Evolutionary conservation across 805 yeast genomes (phyloP).

Genomic region (Candida maris): DNA sequence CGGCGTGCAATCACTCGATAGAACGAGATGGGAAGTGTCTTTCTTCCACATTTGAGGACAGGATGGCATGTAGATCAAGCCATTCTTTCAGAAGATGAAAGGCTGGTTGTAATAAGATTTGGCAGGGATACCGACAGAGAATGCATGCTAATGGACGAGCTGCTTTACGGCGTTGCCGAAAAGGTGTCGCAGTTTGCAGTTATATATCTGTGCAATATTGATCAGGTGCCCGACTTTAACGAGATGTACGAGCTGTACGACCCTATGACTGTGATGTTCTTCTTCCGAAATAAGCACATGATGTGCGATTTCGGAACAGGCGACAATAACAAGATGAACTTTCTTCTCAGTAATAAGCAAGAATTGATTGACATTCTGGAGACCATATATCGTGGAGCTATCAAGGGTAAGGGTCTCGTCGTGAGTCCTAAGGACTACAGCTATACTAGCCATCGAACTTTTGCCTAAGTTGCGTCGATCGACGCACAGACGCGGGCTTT

Average conservation of each 20-base stretch:
- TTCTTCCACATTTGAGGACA: conserved; percentile 72
- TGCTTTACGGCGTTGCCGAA: conserved; percentile 74
- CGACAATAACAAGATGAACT: conserved; percentile 90
- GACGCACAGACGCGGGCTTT: conserved; percentile 2
- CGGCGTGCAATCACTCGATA: too few species aligned
- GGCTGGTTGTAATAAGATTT: conserved; percentile 83
- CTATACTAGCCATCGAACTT: conserved; percentile 21
- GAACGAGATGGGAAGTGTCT: conserved; percentile 74
- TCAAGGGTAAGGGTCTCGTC: conserved; percentile 89
- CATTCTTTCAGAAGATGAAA: conserved; percentile 82
- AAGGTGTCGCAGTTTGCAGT: conserved; percentile 85
- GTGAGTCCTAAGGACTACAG: conserved; percentile 74
- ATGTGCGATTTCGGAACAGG: conserved; percentile 99
- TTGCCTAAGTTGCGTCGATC: conserved; percentile 4
- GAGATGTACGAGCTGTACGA: conserved; percentile 87
- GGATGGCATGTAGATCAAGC: conserved; percentile 99
- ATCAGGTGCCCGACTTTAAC: conserved; percentile 86
- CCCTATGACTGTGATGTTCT: conserved; percentile 91
- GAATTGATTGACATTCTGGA: conserved; percentile 90
- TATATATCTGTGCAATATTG: conserved; percentile 83
- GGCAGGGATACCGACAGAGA: conserved; percentile 75
- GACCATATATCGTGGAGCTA: conserved; percentile 85
- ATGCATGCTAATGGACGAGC: conserved; percentile 89
- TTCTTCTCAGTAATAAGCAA: conserved; percentile 72
- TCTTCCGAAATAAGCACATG: conserved; percentile 90